These are phyloP conservation scores for Ramaria sp. DNA, from an alignment of 768 basidiomycete species.

Conservation along the genomic window DNA sequence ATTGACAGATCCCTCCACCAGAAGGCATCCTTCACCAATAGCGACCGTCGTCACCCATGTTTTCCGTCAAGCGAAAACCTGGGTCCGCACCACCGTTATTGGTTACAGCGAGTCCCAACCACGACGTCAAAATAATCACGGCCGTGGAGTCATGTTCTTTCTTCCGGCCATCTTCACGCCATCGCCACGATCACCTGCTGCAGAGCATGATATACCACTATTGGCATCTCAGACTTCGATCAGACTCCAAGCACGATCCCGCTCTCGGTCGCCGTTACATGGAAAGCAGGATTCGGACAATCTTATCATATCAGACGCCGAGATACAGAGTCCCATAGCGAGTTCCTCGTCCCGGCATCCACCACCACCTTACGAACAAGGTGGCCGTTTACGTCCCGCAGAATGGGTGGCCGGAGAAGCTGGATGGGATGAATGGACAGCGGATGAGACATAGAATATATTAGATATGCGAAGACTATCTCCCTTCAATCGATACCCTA, in stretches of 20 bases:
- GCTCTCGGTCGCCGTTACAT: slow-evolving; percentile 14
- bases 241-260: slow-evolving; percentile 18
- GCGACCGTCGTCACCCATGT: slow-evolving; percentile 38
- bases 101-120: slow-evolving; percentile 26
- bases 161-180: slow-evolving; percentile 70
- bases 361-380: slow-evolving; percentile 1
- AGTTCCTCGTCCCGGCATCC: background rate
- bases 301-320: background rate
- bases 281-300: background rate
- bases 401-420: background rate
- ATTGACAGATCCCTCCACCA: slow-evolving; percentile 32
- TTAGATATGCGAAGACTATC: too few species aligned
- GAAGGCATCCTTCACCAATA: background rate
- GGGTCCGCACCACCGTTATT: slow-evolving; percentile 36
- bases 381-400: background rate
- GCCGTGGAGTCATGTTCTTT: slow-evolving; percentile 66
- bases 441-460: background rate
- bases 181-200: slow-evolving; percentile 21
- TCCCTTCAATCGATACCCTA: too few species aligned
- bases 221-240: slow-evolving; percentile 20
- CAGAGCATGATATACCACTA: slow-evolving; percentile 33
- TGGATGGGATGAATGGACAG: slow-evolving; percentile 1
- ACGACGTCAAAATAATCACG: slow-evolving; percentile 36
- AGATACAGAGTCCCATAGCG: background rate
- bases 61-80: slow-evolving; percentile 46